Base-by-base conservation (phyloP, 768 basidiomycete genomes). In the Leccinum subtestaceum region DNA sequence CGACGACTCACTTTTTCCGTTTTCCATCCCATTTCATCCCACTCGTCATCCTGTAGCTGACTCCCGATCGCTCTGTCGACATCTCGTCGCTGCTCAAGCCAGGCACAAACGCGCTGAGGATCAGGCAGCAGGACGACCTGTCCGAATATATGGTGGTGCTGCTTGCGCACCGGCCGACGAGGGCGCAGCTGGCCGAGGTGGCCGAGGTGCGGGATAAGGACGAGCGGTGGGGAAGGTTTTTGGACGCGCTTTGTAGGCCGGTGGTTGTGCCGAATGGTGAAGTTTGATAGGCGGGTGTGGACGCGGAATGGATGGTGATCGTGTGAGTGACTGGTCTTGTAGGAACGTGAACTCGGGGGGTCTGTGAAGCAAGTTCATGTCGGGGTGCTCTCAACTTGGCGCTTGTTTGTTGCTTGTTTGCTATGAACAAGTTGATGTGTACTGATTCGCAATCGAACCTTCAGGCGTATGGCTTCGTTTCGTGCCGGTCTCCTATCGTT, bases 41-140 rank as follows among this genome's bases (percentile, higher is more conserved):
- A n/a, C 17, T 40, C n/a, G n/a, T 43, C n/a, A 45, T 45, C 43
- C 31, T 32, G 23, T 64, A 84, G 84, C 59, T 78, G 25, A 80
- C 78, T 7, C 73, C 79, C 1, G 77, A 85, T 48, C 76, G 74
- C 59, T 70, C 80, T 17, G 76, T 86, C 21, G 85, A 87, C 60
- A 50, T 87, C 11, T 82, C 83, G 2, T 72, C 74, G 17, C 77
- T 81, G 55, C 59, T 82, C 23, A 64, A 59, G 17, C 40, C 53
- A 0, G 84, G 83, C 19, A 46, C 65, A 9, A 85, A 85, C 61
- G 69, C 55, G 1, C 65, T 85, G 9, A 70, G 76, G 57, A 72
- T 86, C 32, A 64, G 60, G 32, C 83, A 83, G 54, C 67, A 63
- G 31, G 69, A 67, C 19, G 80, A 81, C 63, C 68, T 82, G 69